Evolutionary conservation across 2,329 filamentous ascomycete genomes (phyloP).

Genomic region (Claviceps purpurea): DNA sequence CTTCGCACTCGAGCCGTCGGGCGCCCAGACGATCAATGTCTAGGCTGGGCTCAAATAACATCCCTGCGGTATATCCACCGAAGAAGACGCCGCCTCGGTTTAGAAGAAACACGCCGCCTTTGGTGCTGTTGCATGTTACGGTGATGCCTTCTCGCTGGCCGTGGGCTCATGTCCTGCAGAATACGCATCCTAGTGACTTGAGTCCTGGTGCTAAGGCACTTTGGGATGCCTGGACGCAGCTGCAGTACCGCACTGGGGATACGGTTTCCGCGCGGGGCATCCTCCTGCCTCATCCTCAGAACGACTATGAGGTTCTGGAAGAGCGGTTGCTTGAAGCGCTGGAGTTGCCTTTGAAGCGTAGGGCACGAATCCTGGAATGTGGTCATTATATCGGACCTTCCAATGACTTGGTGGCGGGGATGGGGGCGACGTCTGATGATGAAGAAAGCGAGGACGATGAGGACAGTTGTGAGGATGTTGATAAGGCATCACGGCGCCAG

Average conservation of each 20-base stretch:
- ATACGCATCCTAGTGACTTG: conserved; percentile 25
- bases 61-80: conserved; percentile 38
- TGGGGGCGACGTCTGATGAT: conserved; percentile 8
- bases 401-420: conserved; percentile 29
- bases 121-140: conserved; percentile 68
- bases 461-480: conserved; percentile 23
- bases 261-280: conserved; percentile 63
- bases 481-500: conserved; percentile 13
- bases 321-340: conserved; percentile 63
- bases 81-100: conserved; percentile 47
- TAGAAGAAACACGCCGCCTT: conserved; percentile 44
- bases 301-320: conserved; percentile 68
- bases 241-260: conserved; percentile 58
- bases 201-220: conserved; percentile 34
- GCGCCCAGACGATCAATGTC: conserved; percentile 36
- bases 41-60: conserved; percentile 40
- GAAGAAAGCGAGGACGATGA: conserved; percentile 35
- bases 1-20: conserved; percentile 40
- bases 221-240: conserved; percentile 50
- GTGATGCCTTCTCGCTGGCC: conserved; percentile 56
- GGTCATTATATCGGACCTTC: conserved; percentile 60
- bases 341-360: conserved; percentile 49
- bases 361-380: conserved; percentile 60
- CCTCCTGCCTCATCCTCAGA: conserved; percentile 63
- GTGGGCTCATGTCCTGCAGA: conserved; percentile 45